Conservation (phyloP, 305 asterid genomes). For the Fraxinus albicans region DNA sequence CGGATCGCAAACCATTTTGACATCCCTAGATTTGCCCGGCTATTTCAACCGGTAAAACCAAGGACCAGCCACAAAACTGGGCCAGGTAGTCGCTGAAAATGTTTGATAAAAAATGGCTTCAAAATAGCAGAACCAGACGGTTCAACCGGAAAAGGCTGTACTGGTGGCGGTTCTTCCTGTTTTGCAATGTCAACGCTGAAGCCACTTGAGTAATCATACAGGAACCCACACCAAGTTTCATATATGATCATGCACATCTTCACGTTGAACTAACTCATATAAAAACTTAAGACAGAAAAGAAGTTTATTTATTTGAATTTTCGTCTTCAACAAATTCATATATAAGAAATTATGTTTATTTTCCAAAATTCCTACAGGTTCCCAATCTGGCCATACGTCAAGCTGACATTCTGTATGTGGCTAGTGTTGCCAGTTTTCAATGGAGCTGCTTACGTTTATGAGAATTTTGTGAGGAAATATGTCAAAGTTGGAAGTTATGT, state of each 20-base stretch:
- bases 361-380: slow-evolving; percentile 41
- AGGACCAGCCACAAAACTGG: not conserved
- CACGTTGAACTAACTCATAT: not conserved
- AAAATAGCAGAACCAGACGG: not conserved
- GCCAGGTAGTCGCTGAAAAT: not conserved
- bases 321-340: not conserved
- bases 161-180: not conserved
- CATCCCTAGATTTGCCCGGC: not conserved
- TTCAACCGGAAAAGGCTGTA: not conserved
- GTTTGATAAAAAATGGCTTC: not conserved
- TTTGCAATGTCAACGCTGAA: not conserved
- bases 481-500: slow-evolving; percentile 59
- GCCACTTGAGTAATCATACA: not conserved
- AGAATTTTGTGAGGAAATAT: slow-evolving; percentile 66
- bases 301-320: not conserved
- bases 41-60: not conserved
- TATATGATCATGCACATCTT: not conserved
- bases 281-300: not conserved
- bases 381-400: slow-evolving; percentile 78
- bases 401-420: slow-evolving; percentile 3
- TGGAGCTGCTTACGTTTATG: slow-evolving; percentile 60
- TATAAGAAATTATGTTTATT: not conserved
- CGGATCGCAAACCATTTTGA: too few species aligned
- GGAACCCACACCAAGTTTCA: not conserved
- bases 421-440: slow-evolving; percentile 45